Percentiles rank a stretch among this genome's conserved stretches.
phyloP scores from a whole-genome alignment of 2,329 filamentous ascomycete genomes.

The Chalaropsis thielavioides region DNA sequence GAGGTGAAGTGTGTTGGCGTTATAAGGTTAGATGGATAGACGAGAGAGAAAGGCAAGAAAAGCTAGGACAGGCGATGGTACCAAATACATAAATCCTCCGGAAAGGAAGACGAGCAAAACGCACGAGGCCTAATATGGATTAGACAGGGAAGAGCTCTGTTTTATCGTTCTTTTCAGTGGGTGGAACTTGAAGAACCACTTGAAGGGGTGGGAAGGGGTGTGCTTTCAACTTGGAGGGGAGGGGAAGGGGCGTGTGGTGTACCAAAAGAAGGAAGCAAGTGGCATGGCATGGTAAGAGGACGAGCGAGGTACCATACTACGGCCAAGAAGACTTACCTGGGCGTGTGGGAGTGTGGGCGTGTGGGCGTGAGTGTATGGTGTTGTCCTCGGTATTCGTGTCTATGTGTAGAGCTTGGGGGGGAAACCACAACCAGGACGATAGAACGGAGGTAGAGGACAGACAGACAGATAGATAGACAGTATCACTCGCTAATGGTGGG shows the following conservation, averaged over 20 bases:
- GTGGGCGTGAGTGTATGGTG: background rate
- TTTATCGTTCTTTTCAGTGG: constrained; percentile 7
- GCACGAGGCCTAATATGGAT: constrained; percentile 9
- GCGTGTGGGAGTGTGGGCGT: background rate
- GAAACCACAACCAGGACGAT: background rate
- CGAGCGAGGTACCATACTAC: background rate
- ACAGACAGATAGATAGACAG: background rate
- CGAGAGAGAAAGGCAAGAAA: constrained; percentile 8
- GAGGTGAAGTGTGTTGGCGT: constrained; percentile 4
- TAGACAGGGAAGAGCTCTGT: constrained; percentile 9
- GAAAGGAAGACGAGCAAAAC: constrained; percentile 7
- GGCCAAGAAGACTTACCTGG: constrained; percentile 1
- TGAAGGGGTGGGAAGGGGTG: constrained; percentile 5
- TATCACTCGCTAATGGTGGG: background rate
- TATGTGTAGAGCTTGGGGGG: background rate
- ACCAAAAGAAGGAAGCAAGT: background rate
- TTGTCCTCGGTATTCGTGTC: background rate
- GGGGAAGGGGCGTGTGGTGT: background rate
- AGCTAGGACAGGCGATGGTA: constrained; percentile 11
- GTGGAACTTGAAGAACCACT: constrained; percentile 5
- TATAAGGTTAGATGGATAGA: constrained; percentile 11
- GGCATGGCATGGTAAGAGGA: constrained; percentile 1
- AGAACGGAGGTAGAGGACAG: background rate
- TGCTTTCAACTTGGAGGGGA: background rate
- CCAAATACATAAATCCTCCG: constrained; percentile 8